phyloP scores from a whole-genome alignment of 441 rosid genomes.

The Omphalea diandra region DNA sequence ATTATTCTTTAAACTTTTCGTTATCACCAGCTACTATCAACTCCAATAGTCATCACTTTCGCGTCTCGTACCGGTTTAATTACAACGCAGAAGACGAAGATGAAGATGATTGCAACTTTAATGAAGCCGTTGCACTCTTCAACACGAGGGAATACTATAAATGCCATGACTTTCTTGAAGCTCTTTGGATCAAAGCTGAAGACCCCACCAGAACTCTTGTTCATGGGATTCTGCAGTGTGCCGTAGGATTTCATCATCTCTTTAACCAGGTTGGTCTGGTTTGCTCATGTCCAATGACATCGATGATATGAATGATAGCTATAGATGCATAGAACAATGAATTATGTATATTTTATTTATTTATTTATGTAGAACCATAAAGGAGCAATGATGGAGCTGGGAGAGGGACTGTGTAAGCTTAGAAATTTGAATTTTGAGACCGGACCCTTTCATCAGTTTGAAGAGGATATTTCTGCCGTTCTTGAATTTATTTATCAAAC shows the following conservation, averaged over 20 bases:
- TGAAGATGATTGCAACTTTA: constrained; percentile 38
- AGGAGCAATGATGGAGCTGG: constrained; percentile 96
- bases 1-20: too few relatives aligned
- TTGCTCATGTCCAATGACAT: too few relatives aligned
- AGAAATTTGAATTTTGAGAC: constrained; percentile 67
- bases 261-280: constrained; percentile 53
- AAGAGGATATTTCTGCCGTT: constrained; percentile 61
- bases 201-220: constrained; percentile 65
- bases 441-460: constrained; percentile 74
- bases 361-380: constrained; percentile 55
- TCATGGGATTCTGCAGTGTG: constrained; percentile 82
- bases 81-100: constrained; percentile 15
- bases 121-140: constrained; percentile 56
- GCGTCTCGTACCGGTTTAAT: constrained; percentile 39
- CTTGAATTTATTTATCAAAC: constrained; percentile 76
- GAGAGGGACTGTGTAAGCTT: constrained; percentile 84
- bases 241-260: constrained; percentile 84
- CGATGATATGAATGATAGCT: too few relatives aligned
- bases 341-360: too few relatives aligned
- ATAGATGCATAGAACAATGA: too few relatives aligned
- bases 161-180: constrained; percentile 74
- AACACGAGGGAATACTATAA: constrained; percentile 60
- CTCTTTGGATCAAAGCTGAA: constrained; percentile 64
- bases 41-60: constrained; percentile 10
- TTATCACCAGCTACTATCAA: neutral